Evolutionary conservation across 306 rosid genomes (phyloP).

Genomic region (Hippophae tibetana): DNA sequence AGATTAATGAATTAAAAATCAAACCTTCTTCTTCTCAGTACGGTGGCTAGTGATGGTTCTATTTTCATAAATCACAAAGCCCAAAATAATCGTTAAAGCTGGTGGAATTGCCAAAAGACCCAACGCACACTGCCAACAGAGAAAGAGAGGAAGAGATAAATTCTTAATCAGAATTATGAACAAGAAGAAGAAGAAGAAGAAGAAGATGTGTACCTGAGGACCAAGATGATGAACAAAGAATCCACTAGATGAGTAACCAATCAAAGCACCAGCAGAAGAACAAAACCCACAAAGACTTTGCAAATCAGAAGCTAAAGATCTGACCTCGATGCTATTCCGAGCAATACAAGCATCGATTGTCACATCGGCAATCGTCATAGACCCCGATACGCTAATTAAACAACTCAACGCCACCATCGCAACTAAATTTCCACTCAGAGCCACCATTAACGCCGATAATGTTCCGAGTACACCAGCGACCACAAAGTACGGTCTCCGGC

Average conservation of each 20-base stretch:
- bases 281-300: conserved; percentile 63
- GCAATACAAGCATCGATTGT: conserved; percentile 75
- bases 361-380: conserved; percentile 61
- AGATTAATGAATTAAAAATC: not conserved
- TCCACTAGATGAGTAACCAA: conserved; percentile 51
- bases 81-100: conserved; percentile 39
- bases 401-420: conserved; percentile 30
- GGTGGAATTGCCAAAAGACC: conserved; percentile 63
- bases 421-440: conserved; percentile 10
- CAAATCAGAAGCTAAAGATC: conserved; percentile 51
- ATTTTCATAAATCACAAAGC: conserved; percentile 49
- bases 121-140: conserved; percentile 33
- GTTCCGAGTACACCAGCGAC: conserved; percentile 39
- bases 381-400: conserved; percentile 42
- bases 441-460: conserved; percentile 24
- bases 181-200: not conserved
- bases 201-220: conserved; percentile 29
- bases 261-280: conserved; percentile 44
- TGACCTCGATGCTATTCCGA: conserved; percentile 47
- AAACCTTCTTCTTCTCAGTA: conserved; percentile 37
- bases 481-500: conserved; percentile 45
- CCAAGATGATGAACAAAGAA: conserved; percentile 59
- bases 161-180: not conserved
- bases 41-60: conserved; percentile 24
- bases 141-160: no score